Evolutionary conservation across 805 yeast genomes (phyloP), one percentile per base, ranked within the genome.

Genomic region (Starmerella potacharoeniae): DNA sequence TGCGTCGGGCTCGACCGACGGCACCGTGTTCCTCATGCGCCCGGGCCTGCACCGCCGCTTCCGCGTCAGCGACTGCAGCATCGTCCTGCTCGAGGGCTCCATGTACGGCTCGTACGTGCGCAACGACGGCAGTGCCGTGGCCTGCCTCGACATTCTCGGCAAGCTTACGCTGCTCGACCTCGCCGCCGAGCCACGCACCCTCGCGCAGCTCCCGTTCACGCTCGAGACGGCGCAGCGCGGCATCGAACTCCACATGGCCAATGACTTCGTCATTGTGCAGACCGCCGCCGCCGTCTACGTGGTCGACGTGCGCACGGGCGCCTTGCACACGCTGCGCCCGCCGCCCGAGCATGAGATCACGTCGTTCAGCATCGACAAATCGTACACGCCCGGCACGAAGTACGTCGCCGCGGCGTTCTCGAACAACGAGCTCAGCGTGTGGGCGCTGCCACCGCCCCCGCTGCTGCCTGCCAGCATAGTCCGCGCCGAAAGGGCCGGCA

Each of bases 1-100:
- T 11, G 60, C 58, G 5, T 52, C 59, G 10, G 64, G 58, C 11
- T 49, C 60, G 34, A 44, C 41, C 29, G 60, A 60, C 40, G 64
- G 64, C 31, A 33, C 46, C 1, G 52, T 61, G n/a, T 28, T 33
- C 6, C 49, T 60, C 22, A 22, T 42, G n/a, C 45, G 35, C 7
- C 50, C 53, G 8, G 34, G 16, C 1, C 49, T 54, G 7, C 37
- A 31, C 33, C 43, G 44, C n/a, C n/a, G 31, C 11, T 40, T 52
- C 31, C 37, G 39, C 16, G 55, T 52, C 10, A 42, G 33, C n/a
- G n/a, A 37, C 5, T 31, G 42, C 40, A 45, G 52, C 11, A 57
- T 56, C 3, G 35, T 53, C 35, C 30, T 40, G 33, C 45, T 58
- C 5, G 57, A 58, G 51, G 60, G 60, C 8, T 44, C 54, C 36